These are phyloP conservation scores for Phytophthora niederhauseri DNA, from an alignment of 352 stramenopile species.

Conservation along the genomic window DNA sequence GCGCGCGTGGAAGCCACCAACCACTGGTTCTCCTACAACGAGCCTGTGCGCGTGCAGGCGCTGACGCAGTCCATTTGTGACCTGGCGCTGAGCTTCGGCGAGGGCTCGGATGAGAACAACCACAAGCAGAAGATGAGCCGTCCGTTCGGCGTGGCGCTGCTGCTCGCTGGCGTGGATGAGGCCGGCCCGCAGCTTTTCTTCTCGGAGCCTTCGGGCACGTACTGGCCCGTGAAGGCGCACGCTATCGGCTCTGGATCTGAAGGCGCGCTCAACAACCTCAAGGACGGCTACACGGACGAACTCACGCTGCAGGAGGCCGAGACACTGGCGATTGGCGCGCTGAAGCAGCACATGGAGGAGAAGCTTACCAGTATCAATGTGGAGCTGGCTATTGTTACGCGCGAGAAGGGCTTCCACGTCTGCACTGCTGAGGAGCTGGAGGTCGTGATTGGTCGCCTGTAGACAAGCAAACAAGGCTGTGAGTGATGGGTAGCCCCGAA, in stretches of 20 bases:
- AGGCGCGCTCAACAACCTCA: conserved; percentile 97
- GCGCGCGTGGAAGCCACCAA: conserved; percentile 99
- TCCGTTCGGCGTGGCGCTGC: conserved; percentile 98
- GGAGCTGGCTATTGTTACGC: conserved; percentile 96
- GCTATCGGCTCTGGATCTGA: conserved; percentile 98
- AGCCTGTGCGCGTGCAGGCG: conserved; percentile 98
- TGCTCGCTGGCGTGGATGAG: conserved; percentile 97
- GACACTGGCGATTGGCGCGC: conserved; percentile 94
- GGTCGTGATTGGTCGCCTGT: conserved; percentile 88
- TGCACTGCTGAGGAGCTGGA: conserved; percentile 94
- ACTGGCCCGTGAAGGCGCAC: conserved; percentile 98
- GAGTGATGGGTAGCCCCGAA: conserved; percentile 4
- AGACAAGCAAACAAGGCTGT: conserved; percentile 30
- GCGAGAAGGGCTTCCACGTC: conserved; percentile 96
- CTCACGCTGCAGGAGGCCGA: conserved; percentile 98
- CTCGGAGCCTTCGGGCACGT: conserved; percentile 98
- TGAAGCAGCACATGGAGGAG: conserved; percentile 99
- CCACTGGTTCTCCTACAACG: conserved; percentile 98
- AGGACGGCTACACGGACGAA: conserved; percentile 97
- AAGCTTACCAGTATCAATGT: conserved; percentile 99
- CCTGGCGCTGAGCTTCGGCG: conserved; percentile 96
- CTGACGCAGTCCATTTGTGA: conserved; percentile 99
- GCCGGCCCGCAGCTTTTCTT: conserved; percentile 95
- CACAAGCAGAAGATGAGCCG: conserved; percentile 98
- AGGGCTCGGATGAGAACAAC: conserved; percentile 93